Evolutionary conservation across 2,329 filamentous ascomycete genomes (phyloP), one percentile per base, ranked within the genome.

Genomic region (Calonectria pauciramosa): DNA sequence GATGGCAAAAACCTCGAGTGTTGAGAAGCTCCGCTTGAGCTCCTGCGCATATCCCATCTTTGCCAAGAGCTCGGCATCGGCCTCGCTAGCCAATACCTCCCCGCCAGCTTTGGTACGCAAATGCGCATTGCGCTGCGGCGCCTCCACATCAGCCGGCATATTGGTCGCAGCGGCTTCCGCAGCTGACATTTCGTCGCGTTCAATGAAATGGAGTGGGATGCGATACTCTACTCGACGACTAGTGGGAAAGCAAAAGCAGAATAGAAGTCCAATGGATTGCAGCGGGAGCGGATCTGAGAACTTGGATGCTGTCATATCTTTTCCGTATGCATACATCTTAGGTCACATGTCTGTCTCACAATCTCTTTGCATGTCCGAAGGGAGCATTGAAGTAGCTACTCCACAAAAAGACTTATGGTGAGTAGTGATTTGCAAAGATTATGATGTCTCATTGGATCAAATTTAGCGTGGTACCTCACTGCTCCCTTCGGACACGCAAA

Each of bases 11-110:
- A 63, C 59, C 59, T 63, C 59, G 6, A 63, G 23, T 1, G 59
- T 63, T 13, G 59, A 63, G 36, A 63, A 63, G 8, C 59, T 63
- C 18, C 59, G n/a, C 23, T 63, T 63, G 1, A 63, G 59, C 59
- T 63, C 59, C 59, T 63, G 59, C 16, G 26, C 26, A 11, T 63
- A 63, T 20, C 59, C 59, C 59, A 63, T 63, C 23, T 41, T 63
- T 2, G 59, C 59, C 36, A 63, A 10, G 59, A 63, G 59, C 36
- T 63, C 36, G 34, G 59, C 59, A 36, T 63, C 59, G 9, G 59
- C 59, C n/a, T 38, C 36, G 36, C 23, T 44, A 23, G 59, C 59
- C 59, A 63, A 20, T 18, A 63, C 36, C 59, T 41, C 36, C 1
- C 36, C 36, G 3, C 59, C 59, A 0, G 26, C 59, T 11, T 63